These are phyloP conservation scores for Penicillium riverlandense DNA, from an alignment of 495 filamentous ascomycete genomes.

Conservation along the genomic window DNA sequence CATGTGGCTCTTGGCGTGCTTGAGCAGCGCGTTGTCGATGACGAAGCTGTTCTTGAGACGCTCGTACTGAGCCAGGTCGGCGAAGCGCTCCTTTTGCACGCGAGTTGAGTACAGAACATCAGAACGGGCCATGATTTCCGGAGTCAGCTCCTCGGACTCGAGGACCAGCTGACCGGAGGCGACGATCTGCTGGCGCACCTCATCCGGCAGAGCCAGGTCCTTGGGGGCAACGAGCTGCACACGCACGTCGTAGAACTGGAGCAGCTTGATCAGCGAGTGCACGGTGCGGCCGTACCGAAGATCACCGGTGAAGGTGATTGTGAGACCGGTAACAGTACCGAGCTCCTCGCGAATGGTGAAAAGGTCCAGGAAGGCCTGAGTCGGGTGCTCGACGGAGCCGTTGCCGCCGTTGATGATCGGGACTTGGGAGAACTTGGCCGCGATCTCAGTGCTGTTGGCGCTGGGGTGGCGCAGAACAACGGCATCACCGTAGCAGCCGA, in stretches of 20 bases:
- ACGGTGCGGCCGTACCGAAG: conserved; percentile 89
- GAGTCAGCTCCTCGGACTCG: conserved; percentile 71
- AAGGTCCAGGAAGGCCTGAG: conserved; percentile 96
- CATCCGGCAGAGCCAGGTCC: conserved; percentile 65
- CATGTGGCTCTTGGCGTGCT: conserved; percentile 84
- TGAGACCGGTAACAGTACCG: conserved; percentile 86
- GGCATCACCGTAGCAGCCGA: conserved; percentile 90
- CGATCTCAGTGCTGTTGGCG: conserved; percentile 66
- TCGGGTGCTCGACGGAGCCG: conserved; percentile 90
- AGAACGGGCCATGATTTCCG: conserved; percentile 71
- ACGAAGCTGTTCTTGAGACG: conserved; percentile 78
- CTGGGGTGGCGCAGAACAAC: conserved; percentile 89
- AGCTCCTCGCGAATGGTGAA: conserved; percentile 98
- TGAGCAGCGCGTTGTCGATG: conserved; percentile 84
- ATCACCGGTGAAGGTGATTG: conserved; percentile 92
- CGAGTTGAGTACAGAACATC: conserved; percentile 96
- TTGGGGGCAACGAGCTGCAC: conserved; percentile 85
- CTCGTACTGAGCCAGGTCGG: conserved; percentile 71
- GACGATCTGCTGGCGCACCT: conserved; percentile 62
- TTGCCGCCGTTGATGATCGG: conserved; percentile 97
- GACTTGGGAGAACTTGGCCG: conserved; percentile 77
- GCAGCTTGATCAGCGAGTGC: conserved; percentile 86
- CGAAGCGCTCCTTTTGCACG: conserved; percentile 92
- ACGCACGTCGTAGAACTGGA: conserved; percentile 88
- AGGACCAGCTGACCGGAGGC: conserved; percentile 64